Evolutionary conservation across 2,329 filamentous ascomycete species (phyloP), one percentile per base, ranked within the genome.

Genomic region (Fusarium illudens): DNA sequence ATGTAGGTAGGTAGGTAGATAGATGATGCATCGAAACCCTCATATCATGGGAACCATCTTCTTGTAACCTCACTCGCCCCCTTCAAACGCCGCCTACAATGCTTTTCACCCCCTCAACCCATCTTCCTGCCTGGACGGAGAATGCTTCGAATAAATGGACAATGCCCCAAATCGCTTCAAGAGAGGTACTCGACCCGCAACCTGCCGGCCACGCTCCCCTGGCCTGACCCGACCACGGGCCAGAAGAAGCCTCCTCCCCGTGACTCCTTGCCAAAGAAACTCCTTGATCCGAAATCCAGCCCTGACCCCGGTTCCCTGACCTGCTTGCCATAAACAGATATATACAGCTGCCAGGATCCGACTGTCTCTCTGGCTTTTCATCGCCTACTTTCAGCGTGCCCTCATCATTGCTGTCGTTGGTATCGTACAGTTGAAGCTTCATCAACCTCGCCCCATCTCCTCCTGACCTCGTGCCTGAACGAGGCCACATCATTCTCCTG

Each of bases 401-500:
- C 25, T 70, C 63, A 37, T 69, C 52, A 67, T 48, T 58, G 34
- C 60, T 54, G 55, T 67, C 59, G 49, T 69, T 67, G 63, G 39
- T 67, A 70, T 70, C 66, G 15, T 69, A 52, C 36, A 67, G 55
- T 70, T 60, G 48, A 64, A 61, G 30, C 63, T 58, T 30, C 58
- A 46, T 48, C 64, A 58, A 52, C 60, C 13, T 50, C 19, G 22
- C 53, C 37, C 60, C 60, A n/a, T n/a, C n/a, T 27, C 22, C 36
- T 25, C 17, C 27, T 33, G 15, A 4, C 46, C 33, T 32, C 44
- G 2, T 42, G 8, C 10, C n/a, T 39, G 20, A 49, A 49, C 19
- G 12, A 49, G 19, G 7, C 46, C 29, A 20, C 46, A 17, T n/a
- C 29, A 32, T 20, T 42, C 25, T 8, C 32, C 19, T 20, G 49